A percentile compares a stretch with the other conserved stretches of the same genome.
phyloP scores from a whole-genome alignment of 805 yeast species.

The Sungouiella thailandica region DNA sequence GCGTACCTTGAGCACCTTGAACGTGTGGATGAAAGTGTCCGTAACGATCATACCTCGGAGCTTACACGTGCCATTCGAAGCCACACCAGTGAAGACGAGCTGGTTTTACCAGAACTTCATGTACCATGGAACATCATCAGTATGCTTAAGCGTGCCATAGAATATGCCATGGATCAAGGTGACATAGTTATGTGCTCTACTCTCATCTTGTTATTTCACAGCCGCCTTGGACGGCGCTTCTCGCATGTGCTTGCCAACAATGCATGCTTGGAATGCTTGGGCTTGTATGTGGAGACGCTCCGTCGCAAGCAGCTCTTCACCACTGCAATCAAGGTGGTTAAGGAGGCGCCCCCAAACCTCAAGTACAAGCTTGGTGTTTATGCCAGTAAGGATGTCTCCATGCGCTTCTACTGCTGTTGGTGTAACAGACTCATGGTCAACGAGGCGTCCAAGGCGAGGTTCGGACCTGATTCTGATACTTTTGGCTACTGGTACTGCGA shows the following conservation, averaged over 20 bases:
- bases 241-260: slow-evolving; percentile 14
- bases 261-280: slow-evolving; percentile 51
- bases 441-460: slow-evolving; percentile 45
- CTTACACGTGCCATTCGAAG: slow-evolving; percentile 22
- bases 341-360: slow-evolving; percentile 32
- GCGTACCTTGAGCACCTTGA: slow-evolving; percentile 4
- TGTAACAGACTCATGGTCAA: slow-evolving; percentile 59
- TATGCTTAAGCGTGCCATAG: slow-evolving; percentile 48
- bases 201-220: slow-evolving; percentile 49
- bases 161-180: slow-evolving; percentile 56
- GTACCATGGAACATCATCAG: slow-evolving; percentile 56
- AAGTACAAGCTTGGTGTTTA: slow-evolving; percentile 23
- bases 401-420: slow-evolving; percentile 51
- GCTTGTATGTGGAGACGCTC: slow-evolving; percentile 50
- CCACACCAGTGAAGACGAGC: not conserved
- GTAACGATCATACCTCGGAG: slow-evolving; percentile 16
- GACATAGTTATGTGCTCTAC: slow-evolving; percentile 60
- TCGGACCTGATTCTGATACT: slow-evolving; percentile 16
- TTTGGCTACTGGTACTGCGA: slow-evolving; percentile 88
- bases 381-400: slow-evolving; percentile 31
- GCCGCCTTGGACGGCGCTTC: slow-evolving; percentile 11
- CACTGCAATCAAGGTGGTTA: slow-evolving; percentile 53
- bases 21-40: slow-evolving; percentile 15
- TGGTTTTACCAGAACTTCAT: not conserved
- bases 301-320: slow-evolving; percentile 47